Percentiles rank a stretch among this genome's conserved stretches.
These are phyloP conservation scores for Hemileccinum rubropunctum DNA, from an alignment of 768 basidiomycete genomes.

Conservation along the genomic window DNA sequence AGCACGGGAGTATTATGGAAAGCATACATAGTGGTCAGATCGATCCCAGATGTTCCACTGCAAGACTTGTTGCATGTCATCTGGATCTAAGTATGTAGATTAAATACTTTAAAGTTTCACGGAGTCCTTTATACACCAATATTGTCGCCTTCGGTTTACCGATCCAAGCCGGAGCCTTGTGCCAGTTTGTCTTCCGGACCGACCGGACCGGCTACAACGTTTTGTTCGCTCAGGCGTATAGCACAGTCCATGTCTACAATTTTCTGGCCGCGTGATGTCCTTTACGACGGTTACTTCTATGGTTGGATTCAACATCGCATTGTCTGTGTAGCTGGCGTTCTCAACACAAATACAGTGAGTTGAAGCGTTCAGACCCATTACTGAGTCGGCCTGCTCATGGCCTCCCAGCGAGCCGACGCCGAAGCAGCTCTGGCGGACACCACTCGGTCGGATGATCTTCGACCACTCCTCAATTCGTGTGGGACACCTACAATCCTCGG, in stretches of 20 bases:
- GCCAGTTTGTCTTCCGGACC: too few species aligned
- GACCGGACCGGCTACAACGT: conserved; percentile 1
- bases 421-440: conserved; percentile 6
- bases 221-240: background rate
- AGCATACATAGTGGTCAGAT: conserved; percentile 10
- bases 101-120: too few species aligned
- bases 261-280: conserved; percentile 59
- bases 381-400: background rate
- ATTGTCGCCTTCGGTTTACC: too few species aligned
- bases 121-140: too few species aligned
- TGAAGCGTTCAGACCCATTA: background rate
- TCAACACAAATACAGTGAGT: conserved; percentile 36
- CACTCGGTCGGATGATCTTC: conserved; percentile 19
- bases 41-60: background rate
- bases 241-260: conserved; percentile 34
- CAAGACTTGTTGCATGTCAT: too few species aligned
- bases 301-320: conserved; percentile 50
- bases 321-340: conserved; percentile 52
- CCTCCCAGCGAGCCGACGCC: conserved; percentile 18
- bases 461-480: conserved; percentile 11
- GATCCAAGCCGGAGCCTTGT: too few species aligned
- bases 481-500: conserved; percentile 31
- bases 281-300: conserved; percentile 49
- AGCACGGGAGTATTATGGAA: conserved; percentile 39
- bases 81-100: too few species aligned